Evolutionary conservation across 2,329 filamentous ascomycete species (phyloP).

Genomic region (Byssoonygena ceratinophila): DNA sequence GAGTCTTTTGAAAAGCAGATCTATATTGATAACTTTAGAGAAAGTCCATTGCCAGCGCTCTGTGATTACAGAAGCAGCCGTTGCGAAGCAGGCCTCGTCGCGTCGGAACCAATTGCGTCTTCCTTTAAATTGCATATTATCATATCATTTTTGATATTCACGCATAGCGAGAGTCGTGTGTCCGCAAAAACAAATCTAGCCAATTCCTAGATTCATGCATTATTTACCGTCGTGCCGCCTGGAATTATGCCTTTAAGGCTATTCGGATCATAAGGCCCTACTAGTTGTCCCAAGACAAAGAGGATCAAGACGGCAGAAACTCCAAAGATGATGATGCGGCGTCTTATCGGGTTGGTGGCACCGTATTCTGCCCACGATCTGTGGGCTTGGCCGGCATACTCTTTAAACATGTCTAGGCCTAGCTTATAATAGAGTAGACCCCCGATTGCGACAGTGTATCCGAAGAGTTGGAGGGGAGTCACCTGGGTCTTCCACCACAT

Average conservation of each 20-base stretch:
- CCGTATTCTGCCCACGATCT: constrained; percentile 84
- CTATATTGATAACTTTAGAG: no score
- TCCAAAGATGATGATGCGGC: constrained; percentile 58
- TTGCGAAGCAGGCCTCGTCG: no score
- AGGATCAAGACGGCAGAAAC: constrained; percentile 11
- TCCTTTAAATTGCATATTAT: no score
- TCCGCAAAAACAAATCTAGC: no score
- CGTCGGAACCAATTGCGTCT: no score
- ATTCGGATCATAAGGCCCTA: constrained; percentile 11
- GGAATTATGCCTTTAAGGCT: constrained; percentile 15
- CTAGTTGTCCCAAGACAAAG: constrained; percentile 13
- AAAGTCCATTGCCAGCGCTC: no score
- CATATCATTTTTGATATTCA: no score
- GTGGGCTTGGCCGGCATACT: constrained; percentile 59
- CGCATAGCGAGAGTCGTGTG: no score
- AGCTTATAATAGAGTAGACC: constrained; percentile 61
- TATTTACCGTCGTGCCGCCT: neutral
- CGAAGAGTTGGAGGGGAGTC: constrained; percentile 59
- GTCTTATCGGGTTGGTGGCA: constrained; percentile 60
- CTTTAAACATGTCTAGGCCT: constrained; percentile 67
- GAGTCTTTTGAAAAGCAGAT: no score
- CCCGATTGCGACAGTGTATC: constrained; percentile 61
- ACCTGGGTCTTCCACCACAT: constrained; percentile 67
- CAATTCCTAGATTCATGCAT: neutral
- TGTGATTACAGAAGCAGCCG: no score